Percentiles rank a stretch among this genome's conserved stretches.
phyloP scores from a whole-genome alignment of 2,329 filamentous ascomycete species.

The Fusarium hostae region DNA sequence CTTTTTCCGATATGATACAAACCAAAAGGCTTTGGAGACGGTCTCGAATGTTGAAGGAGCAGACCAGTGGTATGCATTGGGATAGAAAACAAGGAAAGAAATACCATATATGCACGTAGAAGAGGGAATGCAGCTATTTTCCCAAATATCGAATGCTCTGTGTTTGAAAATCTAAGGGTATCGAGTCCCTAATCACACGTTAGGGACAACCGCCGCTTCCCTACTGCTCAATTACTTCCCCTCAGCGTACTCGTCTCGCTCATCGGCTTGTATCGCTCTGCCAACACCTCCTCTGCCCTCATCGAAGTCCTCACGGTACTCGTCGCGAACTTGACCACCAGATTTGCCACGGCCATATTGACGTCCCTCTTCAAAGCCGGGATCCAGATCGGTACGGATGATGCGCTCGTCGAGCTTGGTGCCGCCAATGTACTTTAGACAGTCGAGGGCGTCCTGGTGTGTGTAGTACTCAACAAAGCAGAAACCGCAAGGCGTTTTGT shows the following conservation, averaged over 20 bases:
- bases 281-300: slow-evolving; percentile 92
- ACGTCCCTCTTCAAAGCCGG: slow-evolving; percentile 93
- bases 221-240: slow-evolving; percentile 38
- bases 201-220: not conserved
- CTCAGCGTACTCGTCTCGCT: slow-evolving; percentile 55
- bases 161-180: slow-evolving; percentile 39
- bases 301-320: slow-evolving; percentile 97
- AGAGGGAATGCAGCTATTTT: slow-evolving; percentile 12
- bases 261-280: slow-evolving; percentile 73
- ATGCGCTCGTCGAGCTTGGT: slow-evolving; percentile 98
- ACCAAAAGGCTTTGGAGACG: slow-evolving; percentile 5
- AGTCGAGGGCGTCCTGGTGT: slow-evolving; percentile 95
- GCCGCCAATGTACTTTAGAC: slow-evolving; percentile 97
- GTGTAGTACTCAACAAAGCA: slow-evolving; percentile 99
- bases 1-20: slow-evolving; percentile 16
- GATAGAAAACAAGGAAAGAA: not conserved
- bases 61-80: slow-evolving; percentile 24
- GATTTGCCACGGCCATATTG: slow-evolving; percentile 97
- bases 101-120: slow-evolving; percentile 13
- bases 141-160: slow-evolving; percentile 14
- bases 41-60: slow-evolving; percentile 35
- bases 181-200: slow-evolving; percentile 32
- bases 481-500: slow-evolving; percentile 98
- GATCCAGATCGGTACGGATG: slow-evolving; percentile 94
- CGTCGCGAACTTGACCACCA: slow-evolving; percentile 95